Percentiles rank a stretch among this genome's conserved stretches.
These are phyloP conservation scores for Calonectria pteridis DNA, from an alignment of 2,329 filamentous ascomycete genomes.

Conservation along the genomic window DNA sequence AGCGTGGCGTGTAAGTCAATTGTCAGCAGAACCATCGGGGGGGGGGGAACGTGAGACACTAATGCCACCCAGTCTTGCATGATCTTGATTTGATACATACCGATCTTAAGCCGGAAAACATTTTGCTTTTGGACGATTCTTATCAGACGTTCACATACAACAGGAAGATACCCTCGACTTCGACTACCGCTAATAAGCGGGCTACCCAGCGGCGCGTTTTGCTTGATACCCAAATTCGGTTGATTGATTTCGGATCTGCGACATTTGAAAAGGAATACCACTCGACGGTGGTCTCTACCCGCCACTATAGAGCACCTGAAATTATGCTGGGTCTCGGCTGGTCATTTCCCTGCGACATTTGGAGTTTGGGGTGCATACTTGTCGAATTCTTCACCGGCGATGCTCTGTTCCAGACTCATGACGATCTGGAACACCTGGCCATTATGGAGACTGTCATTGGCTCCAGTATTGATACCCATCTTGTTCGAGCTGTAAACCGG, in stretches of 20 bases:
- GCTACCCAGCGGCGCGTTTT: constrained; percentile 71
- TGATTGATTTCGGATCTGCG: constrained; percentile 79
- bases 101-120: constrained; percentile 78
- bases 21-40: not conserved
- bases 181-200: constrained; percentile 68
- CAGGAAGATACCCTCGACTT: constrained; percentile 76
- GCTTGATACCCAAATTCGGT: constrained; percentile 75
- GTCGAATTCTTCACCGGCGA: constrained; percentile 80
- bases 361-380: constrained; percentile 80
- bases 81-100: constrained; percentile 98
- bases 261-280: constrained; percentile 81
- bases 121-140: constrained; percentile 72
- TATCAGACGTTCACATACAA: constrained; percentile 81
- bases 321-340: constrained; percentile 78
- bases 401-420: constrained; percentile 78
- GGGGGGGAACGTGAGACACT: not conserved
- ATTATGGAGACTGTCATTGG: constrained; percentile 81
- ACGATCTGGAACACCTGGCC: constrained; percentile 79
- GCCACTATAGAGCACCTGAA: constrained; percentile 77
- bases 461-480: constrained; percentile 64
- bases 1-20: constrained; percentile 89
- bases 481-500: not conserved
- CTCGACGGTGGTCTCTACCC: constrained; percentile 77
- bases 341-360: constrained; percentile 79
- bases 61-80: constrained; percentile 78